Percentiles rank a stretch among this genome's conserved stretches.
Conservation (phyloP, 1,139 yeast species). For the Yamadazyma dushanensis region DNA sequence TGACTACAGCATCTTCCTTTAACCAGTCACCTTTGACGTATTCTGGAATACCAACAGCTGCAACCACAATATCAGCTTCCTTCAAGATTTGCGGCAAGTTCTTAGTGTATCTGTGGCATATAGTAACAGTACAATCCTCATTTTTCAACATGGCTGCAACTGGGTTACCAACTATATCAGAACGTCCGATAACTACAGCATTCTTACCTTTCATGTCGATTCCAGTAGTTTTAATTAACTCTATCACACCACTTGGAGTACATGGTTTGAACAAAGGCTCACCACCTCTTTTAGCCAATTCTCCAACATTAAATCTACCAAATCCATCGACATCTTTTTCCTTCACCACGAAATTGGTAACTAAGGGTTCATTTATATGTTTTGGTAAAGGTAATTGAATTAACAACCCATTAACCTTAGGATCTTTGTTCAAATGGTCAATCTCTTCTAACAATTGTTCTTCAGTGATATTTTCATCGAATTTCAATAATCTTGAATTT, state of each 20-base stretch:
- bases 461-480: slow-evolving; percentile 57
- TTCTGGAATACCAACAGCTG: slow-evolving; percentile 75
- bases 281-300: slow-evolving; percentile 73
- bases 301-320: slow-evolving; percentile 74
- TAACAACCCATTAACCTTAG: slow-evolving; percentile 65
- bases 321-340: slow-evolving; percentile 82
- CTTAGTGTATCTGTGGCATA: slow-evolving; percentile 61
- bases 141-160: slow-evolving; percentile 71
- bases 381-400: slow-evolving; percentile 74
- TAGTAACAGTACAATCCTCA: slow-evolving; percentile 74
- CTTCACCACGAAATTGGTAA: slow-evolving; percentile 67
- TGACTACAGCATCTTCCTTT: slow-evolving; percentile 65
- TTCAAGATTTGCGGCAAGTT: slow-evolving; percentile 54
- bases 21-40: slow-evolving; percentile 73
- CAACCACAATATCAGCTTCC: slow-evolving; percentile 70
- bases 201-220: slow-evolving; percentile 60
- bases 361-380: slow-evolving; percentile 64
- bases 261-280: slow-evolving; percentile 71
- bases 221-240: slow-evolving; percentile 63
- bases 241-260: slow-evolving; percentile 77
- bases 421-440: slow-evolving; percentile 58
- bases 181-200: slow-evolving; percentile 79
- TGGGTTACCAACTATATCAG: slow-evolving; percentile 83
- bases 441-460: slow-evolving; percentile 56
- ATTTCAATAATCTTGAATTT: slow-evolving; percentile 54